phyloP scores from a whole-genome alignment of 331 rosid genomes.

The Prunus yedoensis region DNA sequence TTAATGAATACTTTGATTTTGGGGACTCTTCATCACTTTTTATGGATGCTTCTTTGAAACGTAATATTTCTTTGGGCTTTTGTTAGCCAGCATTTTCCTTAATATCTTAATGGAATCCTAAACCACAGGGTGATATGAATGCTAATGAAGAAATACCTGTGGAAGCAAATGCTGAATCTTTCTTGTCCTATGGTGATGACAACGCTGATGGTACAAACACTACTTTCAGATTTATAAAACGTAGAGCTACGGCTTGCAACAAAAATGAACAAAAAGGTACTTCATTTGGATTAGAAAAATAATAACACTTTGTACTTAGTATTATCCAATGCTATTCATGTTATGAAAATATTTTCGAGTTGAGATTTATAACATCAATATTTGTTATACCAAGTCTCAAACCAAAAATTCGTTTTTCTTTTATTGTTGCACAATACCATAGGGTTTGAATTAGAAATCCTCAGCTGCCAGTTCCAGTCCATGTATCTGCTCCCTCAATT shows the following conservation, averaged over 20 bases:
- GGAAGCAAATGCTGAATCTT: slow-evolving; percentile 38
- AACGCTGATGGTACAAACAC: slow-evolving; percentile 30
- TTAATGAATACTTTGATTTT: not conserved
- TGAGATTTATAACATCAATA: not conserved
- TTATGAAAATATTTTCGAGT: not conserved
- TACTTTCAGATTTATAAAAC: slow-evolving; percentile 38
- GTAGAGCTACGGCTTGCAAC: slow-evolving; percentile 23
- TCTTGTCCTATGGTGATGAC: slow-evolving; percentile 41
- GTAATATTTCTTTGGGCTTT: slow-evolving; percentile 11
- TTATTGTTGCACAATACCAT: not conserved
- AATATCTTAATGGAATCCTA: slow-evolving; percentile 20
- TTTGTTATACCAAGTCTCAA: not conserved
- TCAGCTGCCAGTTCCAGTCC: not conserved
- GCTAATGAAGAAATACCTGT: slow-evolving; percentile 22
- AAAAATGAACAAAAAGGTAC: slow-evolving; percentile 38
- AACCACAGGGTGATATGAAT: slow-evolving; percentile 33
- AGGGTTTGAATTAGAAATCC: not conserved
- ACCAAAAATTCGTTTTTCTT: too few species aligned
- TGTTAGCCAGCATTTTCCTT: slow-evolving; percentile 17
- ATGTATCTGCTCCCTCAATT: not conserved
- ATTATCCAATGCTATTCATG: not conserved
- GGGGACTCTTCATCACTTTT: slow-evolving; percentile 1
- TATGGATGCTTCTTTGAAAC: slow-evolving; percentile 13
- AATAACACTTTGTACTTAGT: not conserved
- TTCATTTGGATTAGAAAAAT: not conserved